A percentile compares a stretch with the other conserved stretches of the same genome.
These are phyloP conservation scores for Penicillium janthinellum DNA, from an alignment of 2,329 filamentous ascomycete species.

Conservation along the genomic window DNA sequence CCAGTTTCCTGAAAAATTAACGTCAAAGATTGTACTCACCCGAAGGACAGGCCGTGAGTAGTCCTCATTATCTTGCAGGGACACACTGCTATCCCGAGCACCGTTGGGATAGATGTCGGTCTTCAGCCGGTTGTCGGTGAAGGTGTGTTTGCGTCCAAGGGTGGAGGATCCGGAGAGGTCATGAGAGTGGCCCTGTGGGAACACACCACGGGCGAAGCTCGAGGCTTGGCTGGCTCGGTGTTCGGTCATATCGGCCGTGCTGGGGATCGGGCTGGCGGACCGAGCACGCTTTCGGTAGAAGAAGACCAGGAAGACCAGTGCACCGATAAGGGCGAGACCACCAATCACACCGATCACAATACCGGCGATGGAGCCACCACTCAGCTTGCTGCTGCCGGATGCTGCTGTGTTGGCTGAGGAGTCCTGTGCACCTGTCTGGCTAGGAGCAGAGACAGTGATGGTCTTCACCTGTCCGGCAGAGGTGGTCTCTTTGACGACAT, in stretches of 20 bases:
- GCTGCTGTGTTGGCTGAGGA: slow-evolving; percentile 17
- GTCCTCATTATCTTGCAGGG: slow-evolving; percentile 52
- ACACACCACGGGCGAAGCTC: slow-evolving; percentile 37
- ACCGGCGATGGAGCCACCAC: slow-evolving; percentile 47
- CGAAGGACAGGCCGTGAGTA: slow-evolving; percentile 50
- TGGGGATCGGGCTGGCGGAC: slow-evolving; percentile 32
- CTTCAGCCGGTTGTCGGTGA: slow-evolving; percentile 50
- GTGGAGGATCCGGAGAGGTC: slow-evolving; percentile 21
- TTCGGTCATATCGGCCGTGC: slow-evolving; percentile 33
- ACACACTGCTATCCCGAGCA: slow-evolving; percentile 47
- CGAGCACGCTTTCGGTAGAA: slow-evolving; percentile 41
- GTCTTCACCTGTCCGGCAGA: slow-evolving; percentile 32
- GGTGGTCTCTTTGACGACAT: slow-evolving; percentile 27
- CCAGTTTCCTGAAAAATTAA: background rate
- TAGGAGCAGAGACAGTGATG: slow-evolving; percentile 29
- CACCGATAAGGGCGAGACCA: slow-evolving; percentile 41
- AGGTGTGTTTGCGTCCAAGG: slow-evolving; percentile 34
- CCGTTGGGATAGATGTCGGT: slow-evolving; percentile 47
- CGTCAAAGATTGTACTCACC: slow-evolving; percentile 31
- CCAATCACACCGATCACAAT: slow-evolving; percentile 47
- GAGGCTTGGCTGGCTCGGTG: slow-evolving; percentile 38
- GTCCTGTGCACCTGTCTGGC: slow-evolving; percentile 20
- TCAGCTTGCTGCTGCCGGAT: slow-evolving; percentile 31
- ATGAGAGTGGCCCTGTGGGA: slow-evolving; percentile 31
- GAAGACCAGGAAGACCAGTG: slow-evolving; percentile 43